These are phyloP conservation scores for Physocladia obscura DNA, from an alignment of 192 early-diverging fungal species.

Conservation along the genomic window DNA sequence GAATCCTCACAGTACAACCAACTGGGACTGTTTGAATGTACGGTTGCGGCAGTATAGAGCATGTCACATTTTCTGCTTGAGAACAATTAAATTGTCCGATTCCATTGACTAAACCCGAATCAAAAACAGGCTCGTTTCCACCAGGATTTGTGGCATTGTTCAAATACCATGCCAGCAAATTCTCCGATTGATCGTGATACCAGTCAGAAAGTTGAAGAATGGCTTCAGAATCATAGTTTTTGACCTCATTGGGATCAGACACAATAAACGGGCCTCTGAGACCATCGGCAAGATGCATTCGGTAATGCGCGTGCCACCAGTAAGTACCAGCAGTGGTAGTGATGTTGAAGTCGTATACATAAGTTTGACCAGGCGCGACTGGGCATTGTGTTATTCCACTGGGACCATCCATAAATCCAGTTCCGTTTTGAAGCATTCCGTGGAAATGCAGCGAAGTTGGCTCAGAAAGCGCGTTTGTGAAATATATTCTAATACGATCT, in stretches of 20 bases:
- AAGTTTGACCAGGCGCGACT: slow-evolving; percentile 63
- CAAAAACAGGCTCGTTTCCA: slow-evolving; percentile 61
- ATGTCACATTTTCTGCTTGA: slow-evolving; percentile 10
- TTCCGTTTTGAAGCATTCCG: slow-evolving; percentile 73
- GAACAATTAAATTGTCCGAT: slow-evolving; percentile 29
- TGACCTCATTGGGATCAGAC: slow-evolving; percentile 59
- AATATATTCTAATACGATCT: slow-evolving; percentile 26
- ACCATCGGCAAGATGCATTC: slow-evolving; percentile 72
- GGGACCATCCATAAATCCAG: slow-evolving; percentile 71
- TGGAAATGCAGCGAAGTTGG: slow-evolving; percentile 73
- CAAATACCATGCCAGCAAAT: slow-evolving; percentile 55
- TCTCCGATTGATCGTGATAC: slow-evolving; percentile 55
- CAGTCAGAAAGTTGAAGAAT: slow-evolving; percentile 68
- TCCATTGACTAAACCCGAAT: slow-evolving; percentile 63
- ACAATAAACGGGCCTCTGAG: slow-evolving; percentile 72
- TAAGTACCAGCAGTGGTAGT: background rate
- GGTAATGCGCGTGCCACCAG: slow-evolving; percentile 32
- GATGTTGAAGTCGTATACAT: slow-evolving; percentile 70
- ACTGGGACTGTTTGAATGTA: background rate
- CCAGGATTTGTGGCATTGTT: slow-evolving; percentile 55
- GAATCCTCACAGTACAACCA: slow-evolving; percentile 31
- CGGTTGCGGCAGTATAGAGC: background rate
- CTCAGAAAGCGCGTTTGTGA: slow-evolving; percentile 28
- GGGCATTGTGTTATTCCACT: slow-evolving; percentile 73
- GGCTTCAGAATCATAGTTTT: slow-evolving; percentile 71